Percentiles rank a stretch among this genome's conserved stretches.
phyloP scores from a whole-genome alignment of 2,329 filamentous ascomycete species.

The Geoglossum cookeanum region DNA sequence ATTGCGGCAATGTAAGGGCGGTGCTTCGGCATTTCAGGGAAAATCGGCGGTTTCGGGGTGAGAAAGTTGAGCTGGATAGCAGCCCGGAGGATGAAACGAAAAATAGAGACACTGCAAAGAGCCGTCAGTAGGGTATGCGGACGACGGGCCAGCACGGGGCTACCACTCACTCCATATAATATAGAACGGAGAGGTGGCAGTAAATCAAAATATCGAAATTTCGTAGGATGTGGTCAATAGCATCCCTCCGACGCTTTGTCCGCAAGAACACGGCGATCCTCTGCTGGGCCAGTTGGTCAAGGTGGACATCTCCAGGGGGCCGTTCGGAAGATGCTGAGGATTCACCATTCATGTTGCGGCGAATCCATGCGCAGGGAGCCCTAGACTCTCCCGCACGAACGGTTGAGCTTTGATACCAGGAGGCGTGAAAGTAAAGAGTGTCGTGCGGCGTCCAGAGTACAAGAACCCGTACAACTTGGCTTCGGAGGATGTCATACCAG shows the following conservation, averaged over 20 bases:
- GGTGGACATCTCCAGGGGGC: neutral
- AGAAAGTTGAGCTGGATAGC: slow-evolving; percentile 37
- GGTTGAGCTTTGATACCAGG: neutral
- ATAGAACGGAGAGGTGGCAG: slow-evolving; percentile 39
- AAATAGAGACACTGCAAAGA: slow-evolving; percentile 32
- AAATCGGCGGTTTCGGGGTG: slow-evolving; percentile 36
- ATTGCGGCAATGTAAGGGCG: slow-evolving; percentile 35
- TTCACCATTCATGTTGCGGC: slow-evolving; percentile 1
- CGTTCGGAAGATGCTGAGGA: neutral
- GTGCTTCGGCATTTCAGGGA: slow-evolving; percentile 29
- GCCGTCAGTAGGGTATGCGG: neutral
- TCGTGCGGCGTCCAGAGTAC: neutral
- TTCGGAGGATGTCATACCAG: no score
- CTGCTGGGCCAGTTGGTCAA: neutral
- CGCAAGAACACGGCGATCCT: neutral
- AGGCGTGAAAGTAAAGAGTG: neutral
- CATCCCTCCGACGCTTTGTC: slow-evolving; percentile 12
- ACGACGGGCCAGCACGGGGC: neutral
- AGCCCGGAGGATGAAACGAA: slow-evolving; percentile 34
- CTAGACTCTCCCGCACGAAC: neutral
- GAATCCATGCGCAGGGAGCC: neutral
- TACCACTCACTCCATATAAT: slow-evolving; percentile 40
- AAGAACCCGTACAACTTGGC: no score
- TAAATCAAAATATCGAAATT: slow-evolving; percentile 40
- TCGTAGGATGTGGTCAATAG: slow-evolving; percentile 36